These are phyloP conservation scores for Geosmithia flava DNA, from an alignment of 2,329 filamentous ascomycete genomes.

Conservation along the genomic window DNA sequence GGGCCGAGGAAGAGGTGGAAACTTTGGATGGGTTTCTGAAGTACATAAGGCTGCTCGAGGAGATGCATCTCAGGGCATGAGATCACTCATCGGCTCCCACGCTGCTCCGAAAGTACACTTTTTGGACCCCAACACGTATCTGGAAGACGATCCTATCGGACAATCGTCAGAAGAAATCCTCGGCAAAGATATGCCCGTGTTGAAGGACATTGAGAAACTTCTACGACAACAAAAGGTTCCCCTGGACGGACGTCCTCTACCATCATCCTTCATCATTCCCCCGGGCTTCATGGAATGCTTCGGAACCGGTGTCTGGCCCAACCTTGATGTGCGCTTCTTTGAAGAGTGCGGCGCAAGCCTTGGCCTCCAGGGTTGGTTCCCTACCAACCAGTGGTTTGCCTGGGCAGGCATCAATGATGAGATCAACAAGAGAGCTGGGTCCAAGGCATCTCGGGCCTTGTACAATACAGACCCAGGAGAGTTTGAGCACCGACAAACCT, in stretches of 20 bases:
- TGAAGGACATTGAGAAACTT: not conserved
- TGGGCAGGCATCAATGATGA: slow-evolving; percentile 16
- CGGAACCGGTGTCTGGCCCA: not conserved
- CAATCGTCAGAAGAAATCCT: not conserved
- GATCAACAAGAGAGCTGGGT: slow-evolving; percentile 11
- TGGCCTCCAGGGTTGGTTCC: slow-evolving; percentile 29
- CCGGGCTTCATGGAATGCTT: not conserved
- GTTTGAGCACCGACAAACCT: slow-evolving; percentile 5
- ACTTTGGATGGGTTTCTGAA: not conserved
- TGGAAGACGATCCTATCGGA: slow-evolving; percentile 15
- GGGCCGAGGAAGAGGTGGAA: not conserved
- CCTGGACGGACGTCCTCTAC: not conserved
- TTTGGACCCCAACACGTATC: slow-evolving; percentile 26
- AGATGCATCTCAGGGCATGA: not conserved
- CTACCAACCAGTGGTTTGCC: slow-evolving; percentile 21
- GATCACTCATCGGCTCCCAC: not conserved
- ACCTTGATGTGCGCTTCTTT: not conserved
- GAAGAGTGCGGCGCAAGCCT: slow-evolving; percentile 17
- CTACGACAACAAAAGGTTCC: not conserved
- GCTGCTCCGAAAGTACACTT: slow-evolving; percentile 16
- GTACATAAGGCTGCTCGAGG: not conserved
- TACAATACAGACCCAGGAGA: not conserved
- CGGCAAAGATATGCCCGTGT: not conserved
- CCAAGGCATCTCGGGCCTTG: not conserved
- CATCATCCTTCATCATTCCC: not conserved